phyloP scores from a whole-genome alignment of 257 asterid genomes.

The Capsicum chinense region DNA sequence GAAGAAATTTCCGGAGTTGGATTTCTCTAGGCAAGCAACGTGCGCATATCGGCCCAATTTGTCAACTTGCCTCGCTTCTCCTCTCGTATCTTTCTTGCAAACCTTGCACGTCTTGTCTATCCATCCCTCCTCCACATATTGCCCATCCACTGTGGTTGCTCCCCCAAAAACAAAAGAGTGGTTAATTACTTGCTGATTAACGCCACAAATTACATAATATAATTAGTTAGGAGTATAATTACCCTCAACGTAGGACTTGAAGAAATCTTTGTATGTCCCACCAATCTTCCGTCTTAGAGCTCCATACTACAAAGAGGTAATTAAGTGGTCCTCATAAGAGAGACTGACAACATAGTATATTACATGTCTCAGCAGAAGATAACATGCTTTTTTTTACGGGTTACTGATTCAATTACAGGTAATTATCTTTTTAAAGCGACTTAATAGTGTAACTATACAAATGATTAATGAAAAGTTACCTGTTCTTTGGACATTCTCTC shows the following conservation, averaged over 20 bases:
- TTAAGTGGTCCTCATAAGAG: neutral
- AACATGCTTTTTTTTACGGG: neutral
- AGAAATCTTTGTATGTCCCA: slow-evolving; percentile 96
- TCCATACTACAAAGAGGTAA: slow-evolving; percentile 60
- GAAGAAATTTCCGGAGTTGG: slow-evolving; percentile 72
- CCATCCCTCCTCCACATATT: slow-evolving; percentile 97
- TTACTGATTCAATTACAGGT: neutral
- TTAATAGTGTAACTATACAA: neutral
- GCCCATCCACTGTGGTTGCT: slow-evolving; percentile 70
- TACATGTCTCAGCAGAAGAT: neutral
- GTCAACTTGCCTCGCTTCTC: slow-evolving; percentile 84
- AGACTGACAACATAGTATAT: neutral
- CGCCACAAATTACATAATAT: neutral
- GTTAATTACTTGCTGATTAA: neutral
- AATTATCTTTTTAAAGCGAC: neutral
- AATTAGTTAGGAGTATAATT: neutral
- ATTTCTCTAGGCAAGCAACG: slow-evolving; percentile 66
- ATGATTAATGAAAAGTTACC: slow-evolving; percentile 40
- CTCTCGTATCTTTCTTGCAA: slow-evolving; percentile 90
- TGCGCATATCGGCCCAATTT: slow-evolving; percentile 86
- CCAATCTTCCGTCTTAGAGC: slow-evolving; percentile 98
- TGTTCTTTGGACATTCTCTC: slow-evolving; percentile 78
- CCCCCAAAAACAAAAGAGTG: neutral
- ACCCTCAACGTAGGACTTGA: slow-evolving; percentile 97
- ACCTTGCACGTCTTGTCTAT: slow-evolving; percentile 94